Evolutionary conservation across 441 rosid species (phyloP).

Genomic region (Euphorbia celastroides): DNA sequence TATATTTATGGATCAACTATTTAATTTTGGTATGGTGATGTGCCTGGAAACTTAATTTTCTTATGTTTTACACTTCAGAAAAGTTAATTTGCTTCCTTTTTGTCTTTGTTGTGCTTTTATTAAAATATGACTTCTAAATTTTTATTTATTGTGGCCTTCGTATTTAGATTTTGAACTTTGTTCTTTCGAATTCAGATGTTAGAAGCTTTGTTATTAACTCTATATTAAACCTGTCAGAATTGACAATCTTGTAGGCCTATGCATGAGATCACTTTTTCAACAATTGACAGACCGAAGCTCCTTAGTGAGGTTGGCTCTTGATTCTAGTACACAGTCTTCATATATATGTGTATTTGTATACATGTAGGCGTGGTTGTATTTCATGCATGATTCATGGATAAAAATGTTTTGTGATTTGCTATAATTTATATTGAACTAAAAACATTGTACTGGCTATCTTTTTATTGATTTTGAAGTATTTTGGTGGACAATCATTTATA

Average conservation of each 20-base stretch:
- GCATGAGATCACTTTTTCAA: constrained; percentile 94
- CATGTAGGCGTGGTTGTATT: not conserved
- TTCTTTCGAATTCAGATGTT: not conserved
- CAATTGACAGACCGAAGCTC: constrained; percentile 90
- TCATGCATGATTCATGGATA: not conserved
- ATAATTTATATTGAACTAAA: constrained; percentile 1
- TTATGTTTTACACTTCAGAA: not conserved
- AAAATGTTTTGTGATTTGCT: constrained; percentile 3
- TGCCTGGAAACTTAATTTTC: not conserved
- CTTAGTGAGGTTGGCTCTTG: constrained; percentile 71
- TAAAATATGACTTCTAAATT: not conserved
- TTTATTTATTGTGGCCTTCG: not conserved
- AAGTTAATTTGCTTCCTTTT: not conserved
- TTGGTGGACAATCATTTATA: not conserved
- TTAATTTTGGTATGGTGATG: not conserved
- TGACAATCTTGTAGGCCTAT: constrained; percentile 57
- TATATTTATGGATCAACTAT: not conserved
- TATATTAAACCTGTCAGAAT: not conserved
- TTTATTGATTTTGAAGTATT: not conserved
- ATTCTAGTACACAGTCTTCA: constrained; percentile 6
- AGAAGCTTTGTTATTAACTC: constrained; percentile 12
- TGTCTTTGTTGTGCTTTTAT: not conserved
- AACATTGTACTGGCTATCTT: not conserved
- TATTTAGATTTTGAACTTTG: constrained; percentile 4
- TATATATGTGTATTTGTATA: constrained; percentile 1